Base-by-base conservation (phyloP, 2,329 filamentous ascomycete genomes). In the Teratosphaeria pseudoeucalypti region DNA sequence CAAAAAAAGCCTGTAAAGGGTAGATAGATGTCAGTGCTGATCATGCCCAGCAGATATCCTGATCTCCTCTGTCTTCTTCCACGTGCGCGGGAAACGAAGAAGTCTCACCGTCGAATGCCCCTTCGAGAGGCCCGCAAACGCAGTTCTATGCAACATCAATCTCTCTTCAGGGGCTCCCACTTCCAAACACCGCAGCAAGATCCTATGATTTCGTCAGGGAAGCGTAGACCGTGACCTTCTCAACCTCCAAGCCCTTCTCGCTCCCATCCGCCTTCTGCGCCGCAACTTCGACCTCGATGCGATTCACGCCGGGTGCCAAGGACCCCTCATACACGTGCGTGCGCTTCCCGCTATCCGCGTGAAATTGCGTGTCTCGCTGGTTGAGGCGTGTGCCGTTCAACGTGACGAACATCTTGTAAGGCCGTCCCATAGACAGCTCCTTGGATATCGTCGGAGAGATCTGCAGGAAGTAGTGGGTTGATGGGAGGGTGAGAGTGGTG, bases 201-300 rank as follows among this genome's bases (percentile, higher is more conserved):
- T 23, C 29, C 29, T 32, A 32, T 32, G 29, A 32, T 32, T 32
- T 32, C 29, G 29, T 32, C 29, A 32, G 7, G 1, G 29, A 32
- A 32, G 87, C 82, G 74, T 88, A 88, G 32, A 94, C 79, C 1
- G 85, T 90, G 60, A 91, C 81, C 66, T 87, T 87, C 76, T 96
- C 91, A 63, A 92, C 77, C 70, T 94, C 90, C 39, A 87, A 61
- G 2, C 69, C 62, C 65, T 67, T 52, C 60, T 61, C 66, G 53
- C 64, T 82, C 12, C 59, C 62, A 16, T 58, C 62, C 62, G 86
- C 83, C 10, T 65, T 70, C 29, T 68, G 66, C 52, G 89, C 89
- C 63, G 91, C 83, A 60, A 92, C 79, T 67, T 92, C 88, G 7
- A 95, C 80, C 66, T 91, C 87, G 56, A 96, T 82, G 54, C 86